Evolutionary conservation across 202 grass and related monocot genomes (phyloP), one percentile per base, ranked within the genome.

Genomic region (Thinopyrum obtusiflorum): DNA sequence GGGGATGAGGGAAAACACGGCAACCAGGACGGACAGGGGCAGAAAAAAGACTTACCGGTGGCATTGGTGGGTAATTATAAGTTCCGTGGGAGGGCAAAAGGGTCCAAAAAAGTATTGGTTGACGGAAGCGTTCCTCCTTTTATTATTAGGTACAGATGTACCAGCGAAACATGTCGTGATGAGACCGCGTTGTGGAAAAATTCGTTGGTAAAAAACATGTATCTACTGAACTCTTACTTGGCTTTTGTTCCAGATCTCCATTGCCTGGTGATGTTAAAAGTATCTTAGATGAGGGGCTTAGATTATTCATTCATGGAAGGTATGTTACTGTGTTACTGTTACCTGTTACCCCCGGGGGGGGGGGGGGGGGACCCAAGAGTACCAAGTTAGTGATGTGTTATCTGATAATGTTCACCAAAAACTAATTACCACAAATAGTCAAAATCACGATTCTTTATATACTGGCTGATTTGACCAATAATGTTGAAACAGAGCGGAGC

Each of bases 251-350:
- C 81, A 98, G 95, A 89, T 61, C 70, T 25, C 89, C 91, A 66
- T 74, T 98, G 66, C 95, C 93, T 83, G 91, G 62, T 86, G 55
- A 88, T 40, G 79, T 98, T 12, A 98, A 91, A 81, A 65, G 60
- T 74, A 89, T 95, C 59, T 68, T 98, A 66, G 89, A 98, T 49
- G 89, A 98, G 89, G 95, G 93, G 64, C 92, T 94, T 60, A 84
- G 53, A 84, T 87, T 98, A 86, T 98, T 92, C 89, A 92, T 70
- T 81, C 88, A 87, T 90, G 91, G 88, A 92, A 93, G 91, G 95
- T 98, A 94, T 72, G 64, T 7, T 78, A n/a, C n/a, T n/a, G n/a
- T n/a, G n/a, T n/a, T n/a, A 79, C 32, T 86, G 32, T 61, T 55
- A 74, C 6, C 20, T 33, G 36, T 10, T 62, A 20, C 40, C 12